Evolutionary conservation across 768 basidiomycete genomes (phyloP), one percentile per base, ranked within the genome.

Genomic region (Leccinum uliginosum): DNA sequence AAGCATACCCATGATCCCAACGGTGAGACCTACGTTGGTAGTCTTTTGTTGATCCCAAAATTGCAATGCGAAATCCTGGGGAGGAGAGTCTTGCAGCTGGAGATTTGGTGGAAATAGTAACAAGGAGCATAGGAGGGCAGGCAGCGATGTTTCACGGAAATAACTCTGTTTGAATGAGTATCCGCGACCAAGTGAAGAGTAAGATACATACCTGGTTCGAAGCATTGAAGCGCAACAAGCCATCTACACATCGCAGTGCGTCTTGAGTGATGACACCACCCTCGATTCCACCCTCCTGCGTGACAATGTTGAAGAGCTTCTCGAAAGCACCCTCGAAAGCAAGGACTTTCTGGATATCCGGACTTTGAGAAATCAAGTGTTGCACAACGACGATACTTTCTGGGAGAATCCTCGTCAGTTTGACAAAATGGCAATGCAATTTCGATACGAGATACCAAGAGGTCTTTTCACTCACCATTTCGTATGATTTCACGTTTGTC

Each of bases 281-380:
- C 63, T 98, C 95, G 23, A 94, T 78, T 0, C 97, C 97, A 21
- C 93, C 92, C 71, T 98, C 96, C 59, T 83, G 80, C 9, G 83
- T 80, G 59, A 98, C 82, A 49, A 91, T 93, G 54, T 86, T 86
- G 74, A 98, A 93, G 29, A 99, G 80, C 68, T 89, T 92, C 76
- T 99, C 97, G 65, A 99, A 98, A 2, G 91, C 91, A 19, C 97
- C 94, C 63, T 94, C 93, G 64, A 99, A 99, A 0, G 95, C 93
- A 46, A 98, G 83, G 29, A 98, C 85, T 73, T 98, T 98, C 67
- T 98, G 96, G 34, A 99, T 91, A 69, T 98, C 93, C 30, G 90
- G 83, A 63, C 90, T 98, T 63, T 94, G 89, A 0, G 85, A 83
- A 35, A 89, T 83, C 14, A 99, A 77, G 6, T 84, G 76, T 59